phyloP scores from a whole-genome alignment of 2,329 filamentous ascomycete species.

The Arthrocladium fulminans region DNA sequence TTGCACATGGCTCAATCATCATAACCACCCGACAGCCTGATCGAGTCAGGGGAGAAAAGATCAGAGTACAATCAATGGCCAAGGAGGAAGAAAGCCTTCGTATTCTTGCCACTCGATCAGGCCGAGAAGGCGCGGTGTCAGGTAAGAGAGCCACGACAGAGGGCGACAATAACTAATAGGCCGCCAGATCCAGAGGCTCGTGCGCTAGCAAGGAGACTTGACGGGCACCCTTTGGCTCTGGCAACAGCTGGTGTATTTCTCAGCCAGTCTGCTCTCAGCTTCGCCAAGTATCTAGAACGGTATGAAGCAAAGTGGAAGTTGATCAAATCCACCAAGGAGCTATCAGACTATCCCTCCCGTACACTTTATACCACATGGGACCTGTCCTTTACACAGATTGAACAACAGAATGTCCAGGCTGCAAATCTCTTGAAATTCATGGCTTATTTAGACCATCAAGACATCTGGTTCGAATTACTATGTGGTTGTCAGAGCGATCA shows the following conservation, averaged over 20 bases:
- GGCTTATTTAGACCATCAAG: constrained; percentile 37
- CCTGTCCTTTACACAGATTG: constrained; percentile 11
- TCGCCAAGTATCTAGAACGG: constrained; percentile 32
- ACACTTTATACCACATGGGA: constrained; percentile 20
- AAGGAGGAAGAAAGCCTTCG: constrained; percentile 11
- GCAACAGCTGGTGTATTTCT: constrained; percentile 40
- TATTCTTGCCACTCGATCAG: constrained; percentile 12
- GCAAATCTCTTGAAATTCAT: constrained; percentile 34
- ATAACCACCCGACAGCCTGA: constrained; percentile 19
- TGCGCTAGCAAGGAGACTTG: constrained; percentile 30
- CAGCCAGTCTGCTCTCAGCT: constrained; percentile 29
- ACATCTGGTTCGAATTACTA: constrained; percentile 41
- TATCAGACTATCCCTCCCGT: constrained; percentile 13
- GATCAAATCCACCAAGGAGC: constrained; percentile 1
- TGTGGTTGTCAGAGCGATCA: constrained; percentile 4
- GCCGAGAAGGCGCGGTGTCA: constrained; percentile 9
- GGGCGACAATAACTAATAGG: neutral
- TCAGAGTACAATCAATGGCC: constrained; percentile 9
- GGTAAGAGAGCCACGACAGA: constrained; percentile 8
- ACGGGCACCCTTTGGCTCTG: constrained; percentile 41
- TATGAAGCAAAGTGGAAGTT: constrained; percentile 24
- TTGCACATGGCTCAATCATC: constrained; percentile 18
- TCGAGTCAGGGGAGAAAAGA: constrained; percentile 6
- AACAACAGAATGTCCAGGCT: constrained; percentile 14
- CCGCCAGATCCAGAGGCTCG: constrained; percentile 13